Base-by-base conservation (phyloP, 208 protist genomes). In the Leishmania arabica region DNA sequence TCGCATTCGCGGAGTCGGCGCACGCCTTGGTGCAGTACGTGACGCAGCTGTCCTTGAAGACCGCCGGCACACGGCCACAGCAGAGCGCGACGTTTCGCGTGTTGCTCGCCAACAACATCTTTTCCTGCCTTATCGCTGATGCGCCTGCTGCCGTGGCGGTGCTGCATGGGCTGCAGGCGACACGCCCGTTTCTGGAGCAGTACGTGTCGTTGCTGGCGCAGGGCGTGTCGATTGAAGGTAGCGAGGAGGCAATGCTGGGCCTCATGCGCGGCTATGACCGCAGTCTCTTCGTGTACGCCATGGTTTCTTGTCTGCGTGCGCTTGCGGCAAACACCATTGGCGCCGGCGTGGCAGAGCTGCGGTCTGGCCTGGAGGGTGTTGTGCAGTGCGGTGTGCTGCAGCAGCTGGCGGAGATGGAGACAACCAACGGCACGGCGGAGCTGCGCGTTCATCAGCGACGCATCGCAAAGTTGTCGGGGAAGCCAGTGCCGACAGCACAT, bases 251-350 rank as follows among this genome's bases (percentile, higher is more conserved):
- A 0, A 58, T 92, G 76, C 60, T 87, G 42, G 70, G 66, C 24
- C 77, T 88, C 37, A 47, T 95, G 71, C 92, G 94, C 54, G 80
- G 86, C 31, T 97, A 96, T 79, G 95, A 97, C 79, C 85, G 91
- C 49, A 85, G 58, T 40, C 80, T 97, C 17, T 92, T 96, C 76
- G 79, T 93, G 47, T 81, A 92, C 65, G 86, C 92, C 47, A 34
- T 97, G 24, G 80, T 84, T 3, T 49, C 69, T 15, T 77, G 86
- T 11, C 68, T 91, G 58, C 78, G 77, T 31, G 74, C 58, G 31
- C 62, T 85, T 42, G 73, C 81, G 54, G 73, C 69, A 3, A 77
- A 80, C 37, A 66, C 68, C 15, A 53, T 69, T 47, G 80, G 4
- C 66, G 68, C 13, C 75, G 85, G 83, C 1, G 80, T 74, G 15